phyloP scores from a whole-genome alignment of 345 rosid genomes.

The Salix purpurea region DNA sequence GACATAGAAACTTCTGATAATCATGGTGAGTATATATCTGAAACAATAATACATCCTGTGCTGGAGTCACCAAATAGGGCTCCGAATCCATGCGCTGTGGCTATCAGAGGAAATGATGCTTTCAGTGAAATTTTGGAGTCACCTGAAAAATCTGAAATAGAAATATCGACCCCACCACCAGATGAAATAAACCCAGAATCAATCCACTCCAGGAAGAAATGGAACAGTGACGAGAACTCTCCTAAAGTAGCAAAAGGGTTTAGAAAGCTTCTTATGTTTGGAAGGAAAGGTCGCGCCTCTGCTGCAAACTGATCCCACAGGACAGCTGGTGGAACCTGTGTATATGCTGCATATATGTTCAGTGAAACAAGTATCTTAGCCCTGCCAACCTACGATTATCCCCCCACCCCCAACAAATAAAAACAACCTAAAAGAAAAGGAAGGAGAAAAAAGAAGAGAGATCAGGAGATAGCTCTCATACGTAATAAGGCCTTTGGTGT shows the following conservation, averaged over 20 bases:
- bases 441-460: background rate
- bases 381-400: no score
- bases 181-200: slow-evolving; percentile 43
- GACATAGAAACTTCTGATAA: slow-evolving; percentile 23
- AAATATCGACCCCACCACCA: slow-evolving; percentile 63
- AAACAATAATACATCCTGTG: slow-evolving; percentile 25
- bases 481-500: slow-evolving; percentile 36
- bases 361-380: no score
- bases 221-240: slow-evolving; percentile 64
- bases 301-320: slow-evolving; percentile 14
- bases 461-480: slow-evolving; percentile 3
- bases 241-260: slow-evolving; percentile 81
- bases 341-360: background rate
- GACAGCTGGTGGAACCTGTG: background rate
- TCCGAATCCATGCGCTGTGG: slow-evolving; percentile 30
- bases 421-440: background rate
- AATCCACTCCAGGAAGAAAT: slow-evolving; percentile 67
- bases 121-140: slow-evolving; percentile 22
- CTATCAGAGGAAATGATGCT: slow-evolving; percentile 22
- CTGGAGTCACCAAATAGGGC: slow-evolving; percentile 35
- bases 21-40: slow-evolving; percentile 21
- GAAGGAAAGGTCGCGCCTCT: slow-evolving; percentile 44
- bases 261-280: slow-evolving; percentile 84
- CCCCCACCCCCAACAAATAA: no score
- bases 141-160: slow-evolving; percentile 48